phyloP scores from a whole-genome alignment of 2,329 filamentous ascomycete species.

The Byssothecium circinans region DNA sequence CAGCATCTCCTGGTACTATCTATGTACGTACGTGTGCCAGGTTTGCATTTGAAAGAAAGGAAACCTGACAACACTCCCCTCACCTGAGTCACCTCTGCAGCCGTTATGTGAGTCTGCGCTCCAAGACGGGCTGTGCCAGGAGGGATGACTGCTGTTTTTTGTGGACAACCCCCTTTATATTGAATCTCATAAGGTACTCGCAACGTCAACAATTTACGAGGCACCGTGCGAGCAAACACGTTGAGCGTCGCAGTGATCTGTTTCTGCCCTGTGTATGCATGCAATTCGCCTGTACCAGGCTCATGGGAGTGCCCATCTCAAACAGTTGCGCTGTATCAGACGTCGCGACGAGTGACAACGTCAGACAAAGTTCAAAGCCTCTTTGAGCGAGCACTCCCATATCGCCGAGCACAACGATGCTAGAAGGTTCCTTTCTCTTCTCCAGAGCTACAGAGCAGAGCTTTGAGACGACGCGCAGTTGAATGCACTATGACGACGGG shows the following conservation, averaged over 20 bases:
- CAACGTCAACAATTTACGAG: too few species aligned
- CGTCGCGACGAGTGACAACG: neutral
- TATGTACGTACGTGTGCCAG: too few species aligned
- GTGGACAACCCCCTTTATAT: too few species aligned
- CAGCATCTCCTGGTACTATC: too few species aligned
- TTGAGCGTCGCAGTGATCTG: constrained; percentile 10
- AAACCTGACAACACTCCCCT: too few species aligned
- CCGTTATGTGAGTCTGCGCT: neutral
- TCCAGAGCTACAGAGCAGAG: too few species aligned
- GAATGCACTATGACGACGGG: constrained; percentile 35
- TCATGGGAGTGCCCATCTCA: constrained; percentile 5
- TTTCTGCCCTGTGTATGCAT: constrained; percentile 7
- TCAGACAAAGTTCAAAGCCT: neutral
- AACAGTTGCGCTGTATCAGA: constrained; percentile 13
- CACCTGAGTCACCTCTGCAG: neutral
- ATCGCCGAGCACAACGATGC: neutral
- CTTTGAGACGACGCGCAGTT: too few species aligned
- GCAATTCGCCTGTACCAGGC: constrained; percentile 17
- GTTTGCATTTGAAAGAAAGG: too few species aligned
- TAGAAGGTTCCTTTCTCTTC: too few species aligned
- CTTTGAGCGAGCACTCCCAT: neutral
- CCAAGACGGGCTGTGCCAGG: neutral
- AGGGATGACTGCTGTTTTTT: neutral
- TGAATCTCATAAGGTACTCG: too few species aligned
- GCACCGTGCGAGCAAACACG: constrained; percentile 16